phyloP scores from a whole-genome alignment of 2,329 filamentous ascomycete genomes.

The Furcasterigmium sp. region DNA sequence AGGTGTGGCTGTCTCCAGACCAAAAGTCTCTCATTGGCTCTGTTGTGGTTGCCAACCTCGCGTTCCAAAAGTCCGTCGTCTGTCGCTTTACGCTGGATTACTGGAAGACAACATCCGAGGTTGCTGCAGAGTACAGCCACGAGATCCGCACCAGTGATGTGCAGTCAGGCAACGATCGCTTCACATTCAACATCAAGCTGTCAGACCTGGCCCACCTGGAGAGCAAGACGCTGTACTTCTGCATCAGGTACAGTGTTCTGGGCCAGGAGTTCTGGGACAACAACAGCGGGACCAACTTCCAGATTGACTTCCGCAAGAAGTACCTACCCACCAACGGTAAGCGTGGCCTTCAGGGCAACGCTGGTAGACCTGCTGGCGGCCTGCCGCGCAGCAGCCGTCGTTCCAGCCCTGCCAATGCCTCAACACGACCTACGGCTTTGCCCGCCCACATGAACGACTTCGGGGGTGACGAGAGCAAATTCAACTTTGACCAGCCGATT shows the following conservation, averaged over 20 bases:
- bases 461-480: slow-evolving; percentile 47
- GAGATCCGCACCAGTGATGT: slow-evolving; percentile 56
- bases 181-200: slow-evolving; percentile 90
- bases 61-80: slow-evolving; percentile 84
- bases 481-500: slow-evolving; percentile 55
- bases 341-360: slow-evolving; percentile 43
- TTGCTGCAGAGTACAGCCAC: slow-evolving; percentile 76
- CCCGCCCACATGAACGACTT: slow-evolving; percentile 67
- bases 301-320: slow-evolving; percentile 88
- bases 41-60: slow-evolving; percentile 79
- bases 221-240: slow-evolving; percentile 87
- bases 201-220: slow-evolving; percentile 89
- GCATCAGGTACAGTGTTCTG: slow-evolving; percentile 79
- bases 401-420: slow-evolving; percentile 25
- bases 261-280: slow-evolving; percentile 94
- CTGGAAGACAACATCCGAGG: slow-evolving; percentile 97
- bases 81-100: slow-evolving; percentile 95
- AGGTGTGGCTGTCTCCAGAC: slow-evolving; percentile 80
- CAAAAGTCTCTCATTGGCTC: slow-evolving; percentile 82
- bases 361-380: slow-evolving; percentile 43
- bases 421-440: slow-evolving; percentile 49
- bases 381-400: slow-evolving; percentile 65
- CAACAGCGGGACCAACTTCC: slow-evolving; percentile 82
- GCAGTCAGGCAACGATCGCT: slow-evolving; percentile 80
- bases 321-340: slow-evolving; percentile 56